phyloP scores from a whole-genome alignment of 768 basidiomycete genomes.

The Scleroderma bovista region DNA sequence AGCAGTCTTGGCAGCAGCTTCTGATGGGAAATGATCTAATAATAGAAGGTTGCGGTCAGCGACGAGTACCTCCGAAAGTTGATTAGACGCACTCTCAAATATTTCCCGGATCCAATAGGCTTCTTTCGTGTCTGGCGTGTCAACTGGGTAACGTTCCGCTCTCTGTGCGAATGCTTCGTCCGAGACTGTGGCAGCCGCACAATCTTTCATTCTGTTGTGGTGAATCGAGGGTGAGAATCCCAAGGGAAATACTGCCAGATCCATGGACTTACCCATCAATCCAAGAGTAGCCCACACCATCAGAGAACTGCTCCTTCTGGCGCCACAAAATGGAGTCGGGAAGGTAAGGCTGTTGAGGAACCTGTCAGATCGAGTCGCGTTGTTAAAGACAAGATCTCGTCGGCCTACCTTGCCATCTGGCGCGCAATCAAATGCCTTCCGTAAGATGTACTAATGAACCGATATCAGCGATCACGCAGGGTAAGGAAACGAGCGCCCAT shows the following conservation, averaged over 20 bases:
- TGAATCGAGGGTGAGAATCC: background rate
- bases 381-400: background rate
- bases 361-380: background rate
- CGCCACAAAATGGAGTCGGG: slow-evolving; percentile 95
- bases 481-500: slow-evolving; percentile 1
- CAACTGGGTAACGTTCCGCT: slow-evolving; percentile 67
- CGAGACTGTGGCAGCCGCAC: slow-evolving; percentile 68
- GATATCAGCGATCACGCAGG: slow-evolving; percentile 8
- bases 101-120: slow-evolving; percentile 90
- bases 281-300: slow-evolving; percentile 98
- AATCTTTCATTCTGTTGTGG: slow-evolving; percentile 73
- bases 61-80: background rate
- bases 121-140: slow-evolving; percentile 93
- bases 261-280: slow-evolving; percentile 73
- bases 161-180: slow-evolving; percentile 78
- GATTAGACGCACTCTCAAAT: slow-evolving; percentile 59
- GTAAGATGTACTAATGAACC: slow-evolving; percentile 71
- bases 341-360: slow-evolving; percentile 67
- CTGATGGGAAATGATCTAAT: slow-evolving; percentile 73
- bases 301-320: slow-evolving; percentile 99
- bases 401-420: slow-evolving; percentile 64
- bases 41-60: background rate
- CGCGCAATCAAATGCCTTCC: slow-evolving; percentile 90
- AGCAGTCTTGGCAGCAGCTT: slow-evolving; percentile 84
- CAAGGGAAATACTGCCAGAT: background rate